Evolutionary conservation across 2,329 filamentous ascomycete species (phyloP).

Genomic region (Fusarium oxysporum): DNA sequence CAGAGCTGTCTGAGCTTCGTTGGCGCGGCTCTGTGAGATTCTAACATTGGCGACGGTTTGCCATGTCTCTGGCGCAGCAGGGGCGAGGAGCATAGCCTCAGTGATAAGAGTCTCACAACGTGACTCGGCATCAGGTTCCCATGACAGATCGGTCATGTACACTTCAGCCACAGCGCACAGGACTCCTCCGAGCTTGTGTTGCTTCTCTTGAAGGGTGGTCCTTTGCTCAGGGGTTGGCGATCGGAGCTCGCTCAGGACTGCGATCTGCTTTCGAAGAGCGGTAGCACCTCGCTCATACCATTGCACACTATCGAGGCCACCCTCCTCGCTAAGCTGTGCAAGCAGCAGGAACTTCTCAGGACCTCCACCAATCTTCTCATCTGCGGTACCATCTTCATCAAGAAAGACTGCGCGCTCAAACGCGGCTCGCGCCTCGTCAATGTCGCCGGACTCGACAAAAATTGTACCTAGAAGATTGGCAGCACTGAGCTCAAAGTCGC

Average conservation of each 20-base stretch:
- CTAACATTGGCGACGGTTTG: conserved; percentile 95
- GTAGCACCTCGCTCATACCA: conserved; percentile 79
- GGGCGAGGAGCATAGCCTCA: conserved; percentile 87
- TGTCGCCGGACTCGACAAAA: conserved; percentile 83
- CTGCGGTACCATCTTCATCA: conserved; percentile 78
- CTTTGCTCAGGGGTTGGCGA: conserved; percentile 55
- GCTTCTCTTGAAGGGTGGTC: conserved; percentile 71
- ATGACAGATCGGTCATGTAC: conserved; percentile 98
- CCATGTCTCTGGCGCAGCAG: conserved; percentile 86
- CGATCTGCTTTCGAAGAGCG: conserved; percentile 78
- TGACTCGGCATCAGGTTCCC: conserved; percentile 89
- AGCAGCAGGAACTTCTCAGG: conserved; percentile 96
- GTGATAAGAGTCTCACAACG: conserved; percentile 90
- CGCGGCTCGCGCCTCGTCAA: conserved; percentile 76
- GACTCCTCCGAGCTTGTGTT: conserved; percentile 86
- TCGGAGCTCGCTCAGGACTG: conserved; percentile 64
- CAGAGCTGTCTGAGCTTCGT: conserved; percentile 85
- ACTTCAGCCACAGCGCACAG: conserved; percentile 95
- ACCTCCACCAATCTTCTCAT: conserved; percentile 80
- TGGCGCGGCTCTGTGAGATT: conserved; percentile 84
- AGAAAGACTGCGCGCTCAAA: conserved; percentile 80
- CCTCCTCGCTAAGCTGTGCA: conserved; percentile 84
- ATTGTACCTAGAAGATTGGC: conserved; percentile 85
- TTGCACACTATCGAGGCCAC: conserved; percentile 71
- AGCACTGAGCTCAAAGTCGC: conserved; percentile 70